A percentile compares a stretch with the other conserved stretches of the same genome.
Evolutionary conservation across 2,329 filamentous ascomycete genomes (phyloP).

Genomic region (Fusarium pseudocircinatum): DNA sequence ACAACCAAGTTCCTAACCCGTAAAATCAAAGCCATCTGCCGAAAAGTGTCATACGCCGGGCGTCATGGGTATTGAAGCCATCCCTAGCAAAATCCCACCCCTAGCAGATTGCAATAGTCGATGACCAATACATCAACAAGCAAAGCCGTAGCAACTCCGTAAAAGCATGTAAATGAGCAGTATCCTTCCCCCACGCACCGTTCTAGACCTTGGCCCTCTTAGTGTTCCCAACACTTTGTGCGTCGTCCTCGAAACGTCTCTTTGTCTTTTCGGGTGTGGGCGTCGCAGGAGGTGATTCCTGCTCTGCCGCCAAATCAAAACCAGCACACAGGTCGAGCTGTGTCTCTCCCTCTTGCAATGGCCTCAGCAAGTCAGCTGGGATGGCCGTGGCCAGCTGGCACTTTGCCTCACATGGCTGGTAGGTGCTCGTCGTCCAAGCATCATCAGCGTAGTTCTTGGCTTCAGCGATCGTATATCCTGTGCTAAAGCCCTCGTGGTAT

Average conservation of each 20-base stretch:
- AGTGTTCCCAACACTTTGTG: slow-evolving; percentile 12
- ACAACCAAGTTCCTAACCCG: slow-evolving; percentile 6
- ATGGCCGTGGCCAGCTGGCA: slow-evolving; percentile 51
- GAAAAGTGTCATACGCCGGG: slow-evolving; percentile 33
- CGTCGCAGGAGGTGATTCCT: slow-evolving; percentile 16
- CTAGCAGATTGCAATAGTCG: slow-evolving; percentile 18
- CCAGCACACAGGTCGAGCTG: slow-evolving; percentile 48
- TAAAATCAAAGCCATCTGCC: slow-evolving; percentile 18
- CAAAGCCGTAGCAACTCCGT: slow-evolving; percentile 19
- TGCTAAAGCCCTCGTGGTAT: slow-evolving; percentile 54
- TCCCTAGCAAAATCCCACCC: slow-evolving; percentile 16
- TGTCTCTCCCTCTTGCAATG: slow-evolving; percentile 45
- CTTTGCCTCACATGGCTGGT: slow-evolving; percentile 48
- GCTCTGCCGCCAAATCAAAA: slow-evolving; percentile 16
- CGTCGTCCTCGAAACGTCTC: slow-evolving; percentile 21
- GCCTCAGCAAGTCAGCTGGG: slow-evolving; percentile 48
- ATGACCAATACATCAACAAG: neutral
- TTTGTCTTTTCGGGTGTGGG: slow-evolving; percentile 25
- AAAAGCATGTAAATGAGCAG: slow-evolving; percentile 10
- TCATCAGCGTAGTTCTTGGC: slow-evolving; percentile 53
- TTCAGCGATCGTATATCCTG: slow-evolving; percentile 53
- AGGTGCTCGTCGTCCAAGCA: slow-evolving; percentile 49
- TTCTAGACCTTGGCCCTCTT: slow-evolving; percentile 36
- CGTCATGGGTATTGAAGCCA: slow-evolving; percentile 40
- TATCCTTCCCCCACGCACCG: neutral